Conservation (phyloP, 2,329 filamentous ascomycete genomes). For the Nemania sp. region DNA sequence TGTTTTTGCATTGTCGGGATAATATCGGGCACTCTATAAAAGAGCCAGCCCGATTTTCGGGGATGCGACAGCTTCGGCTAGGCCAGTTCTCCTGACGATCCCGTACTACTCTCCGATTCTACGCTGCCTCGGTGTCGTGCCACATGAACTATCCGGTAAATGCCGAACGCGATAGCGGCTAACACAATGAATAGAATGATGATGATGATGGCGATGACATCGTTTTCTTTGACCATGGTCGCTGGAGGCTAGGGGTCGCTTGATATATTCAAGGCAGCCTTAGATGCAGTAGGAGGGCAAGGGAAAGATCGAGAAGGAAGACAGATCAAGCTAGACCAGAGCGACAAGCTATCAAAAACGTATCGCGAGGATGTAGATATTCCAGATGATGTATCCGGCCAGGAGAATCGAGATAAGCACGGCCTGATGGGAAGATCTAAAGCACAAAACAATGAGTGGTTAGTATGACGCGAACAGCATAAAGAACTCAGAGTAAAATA, state of each 20-base stretch:
- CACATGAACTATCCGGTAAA: constrained; percentile 62
- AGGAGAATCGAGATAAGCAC: too few species aligned
- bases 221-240: constrained; percentile 64
- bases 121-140: constrained; percentile 45
- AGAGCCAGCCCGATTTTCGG: neutral
- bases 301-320: neutral
- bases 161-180: constrained; percentile 63
- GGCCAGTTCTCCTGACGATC: constrained; percentile 18
- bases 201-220: constrained; percentile 70
- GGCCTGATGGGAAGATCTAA: too few species aligned
- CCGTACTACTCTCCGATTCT: constrained; percentile 29
- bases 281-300: neutral
- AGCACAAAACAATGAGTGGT: too few species aligned
- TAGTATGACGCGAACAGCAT: too few species aligned
- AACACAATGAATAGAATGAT: constrained; percentile 67
- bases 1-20: too few species aligned
- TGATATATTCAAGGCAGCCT: neutral
- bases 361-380: too few species aligned
- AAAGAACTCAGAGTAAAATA: too few species aligned
- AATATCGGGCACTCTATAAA: too few species aligned
- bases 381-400: too few species aligned
- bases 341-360: too few species aligned
- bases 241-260: neutral
- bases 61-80: constrained; percentile 5
- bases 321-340: too few species aligned